A percentile compares a stretch with the other conserved stretches of the same genome.
Evolutionary conservation across 768 basidiomycete species (phyloP).

Genomic region (Coprinellus aureogranulatus): DNA sequence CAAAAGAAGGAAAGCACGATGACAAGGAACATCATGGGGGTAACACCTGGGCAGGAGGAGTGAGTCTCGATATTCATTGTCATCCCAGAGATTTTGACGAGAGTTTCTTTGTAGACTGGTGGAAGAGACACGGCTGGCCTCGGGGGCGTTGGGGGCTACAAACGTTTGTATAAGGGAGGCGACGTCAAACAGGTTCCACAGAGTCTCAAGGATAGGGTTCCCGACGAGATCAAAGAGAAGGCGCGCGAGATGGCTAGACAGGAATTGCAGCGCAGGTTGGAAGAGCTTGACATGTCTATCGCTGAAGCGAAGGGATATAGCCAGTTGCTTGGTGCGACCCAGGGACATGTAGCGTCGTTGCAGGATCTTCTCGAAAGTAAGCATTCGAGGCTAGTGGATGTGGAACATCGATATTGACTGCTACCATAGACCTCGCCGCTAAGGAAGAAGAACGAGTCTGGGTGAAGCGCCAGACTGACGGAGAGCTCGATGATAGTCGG

Average conservation of each 20-base stretch:
- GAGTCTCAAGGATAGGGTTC: conserved; percentile 53
- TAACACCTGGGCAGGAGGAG: conserved; percentile 65
- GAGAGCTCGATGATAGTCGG: conserved; percentile 65
- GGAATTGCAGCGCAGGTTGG: conserved; percentile 57
- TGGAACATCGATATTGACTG: background rate
- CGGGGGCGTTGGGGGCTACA: conserved; percentile 67
- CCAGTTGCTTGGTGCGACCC: conserved; percentile 48
- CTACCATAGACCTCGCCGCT: conserved; percentile 53
- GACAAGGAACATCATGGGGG: conserved; percentile 62
- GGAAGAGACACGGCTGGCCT: conserved; percentile 66
- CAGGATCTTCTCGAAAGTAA: conserved; percentile 62
- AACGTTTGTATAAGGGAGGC: conserved; percentile 60
- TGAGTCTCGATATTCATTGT: conserved; percentile 24
- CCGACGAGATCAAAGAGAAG: conserved; percentile 58
- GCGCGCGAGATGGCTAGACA: conserved; percentile 66
- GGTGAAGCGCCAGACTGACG: conserved; percentile 70
- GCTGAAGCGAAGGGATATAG: conserved; percentile 59
- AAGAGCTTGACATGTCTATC: conserved; percentile 60
- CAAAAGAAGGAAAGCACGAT: conserved; percentile 64
- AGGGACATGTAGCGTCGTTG: conserved; percentile 58
- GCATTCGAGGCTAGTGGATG: conserved; percentile 14
- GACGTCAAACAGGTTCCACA: conserved; percentile 43
- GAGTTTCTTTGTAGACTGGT: conserved; percentile 46
- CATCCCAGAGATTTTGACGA: background rate
- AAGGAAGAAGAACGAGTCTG: conserved; percentile 70